Base-by-base conservation (phyloP, 331 rosid genomes). In the Erythrophleum ivorense region DNA sequence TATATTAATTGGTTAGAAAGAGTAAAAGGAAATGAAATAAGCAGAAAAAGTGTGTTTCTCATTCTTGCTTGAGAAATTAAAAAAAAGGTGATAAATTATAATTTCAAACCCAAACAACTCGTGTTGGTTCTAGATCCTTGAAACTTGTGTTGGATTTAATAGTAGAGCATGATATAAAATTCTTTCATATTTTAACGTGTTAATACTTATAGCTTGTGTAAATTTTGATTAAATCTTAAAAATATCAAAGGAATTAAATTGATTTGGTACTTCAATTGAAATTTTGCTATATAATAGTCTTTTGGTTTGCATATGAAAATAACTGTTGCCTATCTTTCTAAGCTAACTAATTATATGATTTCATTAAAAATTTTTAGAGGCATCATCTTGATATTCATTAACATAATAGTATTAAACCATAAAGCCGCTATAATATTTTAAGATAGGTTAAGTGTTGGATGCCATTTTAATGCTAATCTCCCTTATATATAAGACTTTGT, bases 111-210 rank as follows among this genome's bases (percentile, higher is more conserved):
- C 4, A 36, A 36, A 36, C 4, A 36, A 4, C 40, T 13, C 6
- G 19, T 34, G 45, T 63, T 62, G 6, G 45, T 63, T 14, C 68
- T 63, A n/a, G 70, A 63, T 63, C 45, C 40, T 24, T 24, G 1
- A 36, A 4, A 36, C 40, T 2, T 36, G 40, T 36, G 2, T 36
- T 36, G 5, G 40, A 46, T 46, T 46, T 9, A 10, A 46, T 10
- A 46, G 13, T 46, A 46, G 50, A 9, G 36, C 12, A 4, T 33
- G 69, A 31, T 31, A 41, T 34, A 63, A 4, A 31, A 5, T 62
- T 62, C 68, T 62, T 62, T 62, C 68, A 62, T 62, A 62, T 62
- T 5, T 62, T 5, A 62, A 29, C n/a, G 13, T 62, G 68, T 40
- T 29, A 9, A 62, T 62, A 6, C 45, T 34, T 33, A 24, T 4